Conservation (phyloP, 2,329 filamentous ascomycete species). For the Magnaporthales sp. region DNA sequence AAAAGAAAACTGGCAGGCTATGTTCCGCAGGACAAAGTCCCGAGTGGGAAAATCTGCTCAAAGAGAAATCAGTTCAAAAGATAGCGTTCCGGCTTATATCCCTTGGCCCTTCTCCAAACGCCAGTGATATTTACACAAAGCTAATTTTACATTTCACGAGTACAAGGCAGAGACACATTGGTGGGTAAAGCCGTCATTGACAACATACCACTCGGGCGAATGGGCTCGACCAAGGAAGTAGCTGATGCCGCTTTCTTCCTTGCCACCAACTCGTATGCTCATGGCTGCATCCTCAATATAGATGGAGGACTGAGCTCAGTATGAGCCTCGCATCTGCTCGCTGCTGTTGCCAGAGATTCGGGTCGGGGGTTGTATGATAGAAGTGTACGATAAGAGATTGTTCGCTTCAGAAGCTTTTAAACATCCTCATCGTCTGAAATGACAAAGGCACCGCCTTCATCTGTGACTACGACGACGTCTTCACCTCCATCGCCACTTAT, state of each 20-base stretch:
- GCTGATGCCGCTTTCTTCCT: slow-evolving; percentile 78
- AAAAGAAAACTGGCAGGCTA: background rate
- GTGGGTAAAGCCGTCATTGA: slow-evolving; percentile 18
- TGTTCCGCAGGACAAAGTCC: background rate
- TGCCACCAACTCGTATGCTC: slow-evolving; percentile 69
- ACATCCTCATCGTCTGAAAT: slow-evolving; percentile 48
- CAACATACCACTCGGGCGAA: slow-evolving; percentile 54
- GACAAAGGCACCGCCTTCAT: slow-evolving; percentile 35
- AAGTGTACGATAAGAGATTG: background rate
- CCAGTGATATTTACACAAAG: background rate
- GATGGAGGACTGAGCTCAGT: slow-evolving; percentile 73
- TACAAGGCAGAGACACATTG: background rate
- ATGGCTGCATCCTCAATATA: slow-evolving; percentile 78
- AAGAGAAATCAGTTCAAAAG: background rate
- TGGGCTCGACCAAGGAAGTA: slow-evolving; percentile 62
- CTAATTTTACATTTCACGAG: slow-evolving; percentile 7
- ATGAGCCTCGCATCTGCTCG: slow-evolving; percentile 6
- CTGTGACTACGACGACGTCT: slow-evolving; percentile 13
- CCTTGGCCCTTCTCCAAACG: background rate
- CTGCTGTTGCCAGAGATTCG: too few species aligned
- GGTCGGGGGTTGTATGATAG: background rate
- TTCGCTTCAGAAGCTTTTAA: background rate
- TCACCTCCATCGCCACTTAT: slow-evolving; percentile 14
- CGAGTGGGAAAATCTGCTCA: slow-evolving; percentile 1
- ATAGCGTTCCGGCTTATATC: slow-evolving; percentile 3